Evolutionary conservation across 352 stramenopile species (phyloP).

Genomic region (Phytophthora cryptogea): DNA sequence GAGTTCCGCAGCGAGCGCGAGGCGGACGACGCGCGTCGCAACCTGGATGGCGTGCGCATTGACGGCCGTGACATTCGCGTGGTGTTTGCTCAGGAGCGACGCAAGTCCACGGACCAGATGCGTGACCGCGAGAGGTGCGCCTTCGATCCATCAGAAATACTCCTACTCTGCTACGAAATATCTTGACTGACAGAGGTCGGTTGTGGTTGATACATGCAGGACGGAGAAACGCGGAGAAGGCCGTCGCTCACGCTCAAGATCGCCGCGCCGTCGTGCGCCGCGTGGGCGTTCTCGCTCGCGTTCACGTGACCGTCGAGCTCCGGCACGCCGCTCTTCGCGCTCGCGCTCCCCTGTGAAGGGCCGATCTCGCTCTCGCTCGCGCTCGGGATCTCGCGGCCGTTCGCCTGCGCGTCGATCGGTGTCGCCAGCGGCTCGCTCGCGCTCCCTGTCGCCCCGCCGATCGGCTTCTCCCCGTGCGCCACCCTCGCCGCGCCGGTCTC

Average conservation of each 20-base stretch:
- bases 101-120: slow-evolving; percentile 96
- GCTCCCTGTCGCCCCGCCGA: slow-evolving; percentile 38
- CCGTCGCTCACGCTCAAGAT: slow-evolving; percentile 42
- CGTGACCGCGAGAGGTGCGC: slow-evolving; percentile 77
- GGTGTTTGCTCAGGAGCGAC: slow-evolving; percentile 96
- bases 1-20: slow-evolving; percentile 94
- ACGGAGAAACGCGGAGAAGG: slow-evolving; percentile 37
- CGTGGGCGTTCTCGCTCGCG: slow-evolving; percentile 56
- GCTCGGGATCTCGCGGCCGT: slow-evolving; percentile 44
- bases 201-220: slow-evolving; percentile 20
- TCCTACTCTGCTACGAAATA: not conserved
- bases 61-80: slow-evolving; percentile 94
- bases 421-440: slow-evolving; percentile 20
- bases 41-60: slow-evolving; percentile 91
- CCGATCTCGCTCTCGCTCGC: slow-evolving; percentile 44
- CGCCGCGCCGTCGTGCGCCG: slow-evolving; percentile 29
- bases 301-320: slow-evolving; percentile 48
- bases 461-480: slow-evolving; percentile 38
- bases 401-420: slow-evolving; percentile 37
- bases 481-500: slow-evolving; percentile 22
- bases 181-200: not conserved
- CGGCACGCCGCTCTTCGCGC: slow-evolving; percentile 50
- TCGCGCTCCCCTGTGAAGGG: slow-evolving; percentile 56
- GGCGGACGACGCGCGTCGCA: slow-evolving; percentile 89
- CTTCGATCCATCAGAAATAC: not conserved